phyloP scores from a whole-genome alignment of 306 rosid species.

The Sechiopsis laciniata region DNA sequence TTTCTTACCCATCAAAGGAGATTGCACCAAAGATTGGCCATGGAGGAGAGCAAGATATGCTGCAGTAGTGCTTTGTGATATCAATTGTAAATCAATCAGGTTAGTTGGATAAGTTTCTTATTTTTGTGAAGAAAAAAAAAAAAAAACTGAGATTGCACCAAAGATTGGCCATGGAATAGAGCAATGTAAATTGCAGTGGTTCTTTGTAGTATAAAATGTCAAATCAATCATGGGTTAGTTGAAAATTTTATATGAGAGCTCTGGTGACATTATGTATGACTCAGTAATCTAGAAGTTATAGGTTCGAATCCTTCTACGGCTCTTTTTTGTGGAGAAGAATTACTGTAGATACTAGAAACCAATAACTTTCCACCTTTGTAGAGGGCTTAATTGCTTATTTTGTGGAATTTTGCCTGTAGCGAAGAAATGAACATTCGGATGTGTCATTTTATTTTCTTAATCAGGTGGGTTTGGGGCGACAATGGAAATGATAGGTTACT shows the following conservation, averaged over 20 bases:
- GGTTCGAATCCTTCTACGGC: no score
- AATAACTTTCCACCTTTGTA: background rate
- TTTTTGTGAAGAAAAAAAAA: conserved; percentile 2
- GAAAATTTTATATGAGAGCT: no score
- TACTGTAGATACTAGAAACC: conserved; percentile 5
- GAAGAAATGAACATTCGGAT: background rate
- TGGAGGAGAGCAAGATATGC: conserved; percentile 38
- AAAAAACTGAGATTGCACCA: conserved; percentile 23
- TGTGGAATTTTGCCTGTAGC: background rate
- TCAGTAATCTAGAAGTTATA: no score
- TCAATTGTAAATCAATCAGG: background rate
- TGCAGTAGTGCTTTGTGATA: conserved; percentile 1
- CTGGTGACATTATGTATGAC: background rate
- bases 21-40: conserved; percentile 40
- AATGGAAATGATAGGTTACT: no score
- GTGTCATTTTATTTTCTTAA: background rate
- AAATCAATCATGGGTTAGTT: background rate
- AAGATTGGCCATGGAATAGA: conserved; percentile 29
- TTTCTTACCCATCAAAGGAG: conserved; percentile 38
- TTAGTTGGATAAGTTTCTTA: background rate
- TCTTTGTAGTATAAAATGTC: background rate
- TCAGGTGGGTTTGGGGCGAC: background rate
- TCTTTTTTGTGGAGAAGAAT: background rate
- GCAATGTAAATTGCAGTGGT: conserved; percentile 17
- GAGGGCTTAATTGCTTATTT: background rate